Base-by-base conservation (phyloP, 2,329 filamentous ascomycete genomes). In the Penicillium sp. region DNA sequence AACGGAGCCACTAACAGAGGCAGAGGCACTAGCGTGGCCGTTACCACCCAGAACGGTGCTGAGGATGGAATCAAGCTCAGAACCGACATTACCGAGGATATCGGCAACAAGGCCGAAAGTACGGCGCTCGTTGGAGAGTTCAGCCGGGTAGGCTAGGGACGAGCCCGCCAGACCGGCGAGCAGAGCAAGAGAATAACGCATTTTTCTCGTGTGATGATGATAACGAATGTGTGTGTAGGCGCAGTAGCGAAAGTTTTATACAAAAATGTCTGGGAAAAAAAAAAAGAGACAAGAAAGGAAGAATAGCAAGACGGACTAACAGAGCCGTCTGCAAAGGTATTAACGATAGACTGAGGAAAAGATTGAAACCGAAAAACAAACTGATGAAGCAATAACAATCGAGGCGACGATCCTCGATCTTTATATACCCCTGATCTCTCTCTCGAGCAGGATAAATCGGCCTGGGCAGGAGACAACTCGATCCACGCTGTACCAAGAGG, bases 381-480 rank as follows among this genome's bases (percentile, higher is more conserved):
- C 52, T 56, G 65, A 63, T 64, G 44, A 60, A 39, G 49, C 37
- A 58, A 59, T 31, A 24, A 33, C 29, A 45, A 61, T 48, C 29
- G 43, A 50, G 58, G 64, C 57, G 68, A 69, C 63, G 63, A 62
- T 64, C 60, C 42, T 46, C 43, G 43, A 61, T 64, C 58, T 68
- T 71, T 73, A 73, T 73, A 73, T 71, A 73, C 66, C 70, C 70
- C 71, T 71, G 65, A 65, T 56, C 45, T 26, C 45, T 49, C 51
- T n/a, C 27, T 1, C 16, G 31, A 21, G 16, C 14, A 14, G 9
- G n/a, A 42, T 14, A 42, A 19, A n/a, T 29, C 22, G 24, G 27
- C 27, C 19, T 14, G 27, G 29, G 21, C 42, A 26, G 26, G 27
- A 46, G 27, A 27, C 21, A 16, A 11, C 22, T n/a, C 11, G 33